phyloP scores from a whole-genome alignment of 352 stramenopile genomes.

The Phytophthora citricola region DNA sequence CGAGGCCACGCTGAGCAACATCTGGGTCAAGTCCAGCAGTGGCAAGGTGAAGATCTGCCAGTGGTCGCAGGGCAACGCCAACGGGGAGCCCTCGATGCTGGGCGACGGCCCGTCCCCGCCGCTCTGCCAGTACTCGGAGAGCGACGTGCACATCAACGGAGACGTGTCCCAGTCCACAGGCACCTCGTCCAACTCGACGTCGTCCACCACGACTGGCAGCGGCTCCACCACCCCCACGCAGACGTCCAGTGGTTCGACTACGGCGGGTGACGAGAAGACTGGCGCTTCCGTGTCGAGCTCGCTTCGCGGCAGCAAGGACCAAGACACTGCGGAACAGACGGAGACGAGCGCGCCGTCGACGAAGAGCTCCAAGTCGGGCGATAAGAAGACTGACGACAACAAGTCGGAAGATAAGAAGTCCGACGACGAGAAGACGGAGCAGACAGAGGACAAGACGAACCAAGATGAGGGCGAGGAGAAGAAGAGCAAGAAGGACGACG shows the following conservation, averaged over 20 bases:
- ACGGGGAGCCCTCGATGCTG: slow-evolving; percentile 34
- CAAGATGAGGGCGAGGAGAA: neutral
- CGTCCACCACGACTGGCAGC: no score
- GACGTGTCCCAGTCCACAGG: slow-evolving; percentile 2
- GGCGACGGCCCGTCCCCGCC: slow-evolving; percentile 28
- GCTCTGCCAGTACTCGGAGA: slow-evolving; percentile 27
- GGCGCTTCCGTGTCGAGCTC: neutral
- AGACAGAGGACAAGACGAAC: neutral
- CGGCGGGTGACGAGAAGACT: slow-evolving; percentile 3
- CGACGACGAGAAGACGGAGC: slow-evolving; percentile 1
- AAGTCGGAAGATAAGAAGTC: neutral
- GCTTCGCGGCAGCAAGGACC: slow-evolving; percentile 2
- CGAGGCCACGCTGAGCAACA: no score
- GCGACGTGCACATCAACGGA: slow-evolving; percentile 34
- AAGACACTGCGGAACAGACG: neutral
- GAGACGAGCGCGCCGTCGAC: neutral
- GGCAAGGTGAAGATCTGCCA: slow-evolving; percentile 26
- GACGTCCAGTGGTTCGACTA: slow-evolving; percentile 4
- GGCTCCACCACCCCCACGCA: neutral
- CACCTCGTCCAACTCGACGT: no score
- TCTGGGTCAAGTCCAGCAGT: slow-evolving; percentile 23
- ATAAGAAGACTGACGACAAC: neutral
- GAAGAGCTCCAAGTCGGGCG: slow-evolving; percentile 1
- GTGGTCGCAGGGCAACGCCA: slow-evolving; percentile 28
- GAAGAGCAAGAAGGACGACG: neutral